These are phyloP conservation scores for Cystofilobasidium bisporidii DNA, from an alignment of 768 basidiomycete genomes.

Conservation along the genomic window DNA sequence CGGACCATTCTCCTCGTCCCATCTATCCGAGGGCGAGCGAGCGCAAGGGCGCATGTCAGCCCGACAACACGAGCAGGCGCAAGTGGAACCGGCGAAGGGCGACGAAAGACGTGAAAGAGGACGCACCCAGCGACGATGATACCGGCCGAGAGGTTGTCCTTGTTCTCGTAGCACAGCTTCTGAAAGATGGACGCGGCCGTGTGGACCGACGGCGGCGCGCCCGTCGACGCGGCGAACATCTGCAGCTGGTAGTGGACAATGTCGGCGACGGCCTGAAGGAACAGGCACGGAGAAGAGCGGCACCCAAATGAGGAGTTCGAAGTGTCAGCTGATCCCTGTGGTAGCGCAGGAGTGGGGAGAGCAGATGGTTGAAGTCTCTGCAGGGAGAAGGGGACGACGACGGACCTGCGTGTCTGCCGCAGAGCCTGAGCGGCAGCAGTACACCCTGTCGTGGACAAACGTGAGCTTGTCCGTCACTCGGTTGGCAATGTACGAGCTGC, in stretches of 20 bases:
- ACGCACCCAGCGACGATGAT: constrained; percentile 83
- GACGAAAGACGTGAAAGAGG: neutral
- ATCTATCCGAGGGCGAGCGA: constrained; percentile 36
- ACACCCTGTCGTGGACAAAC: constrained; percentile 91
- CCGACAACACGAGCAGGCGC: neutral
- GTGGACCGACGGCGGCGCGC: constrained; percentile 64
- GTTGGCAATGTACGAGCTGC: constrained; percentile 59
- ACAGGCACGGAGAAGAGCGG: neutral
- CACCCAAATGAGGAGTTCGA: too few species aligned
- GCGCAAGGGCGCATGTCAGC: neutral
- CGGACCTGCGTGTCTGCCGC: constrained; percentile 85
- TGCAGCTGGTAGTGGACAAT: constrained; percentile 57
- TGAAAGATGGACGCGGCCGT: constrained; percentile 76
- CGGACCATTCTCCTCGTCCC: constrained; percentile 84
- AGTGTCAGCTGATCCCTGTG: too few species aligned
- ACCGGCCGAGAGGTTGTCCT: constrained; percentile 75
- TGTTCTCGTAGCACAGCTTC: constrained; percentile 82
- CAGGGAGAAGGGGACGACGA: neutral
- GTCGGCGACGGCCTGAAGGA: constrained; percentile 66
- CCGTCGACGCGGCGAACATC: constrained; percentile 44
- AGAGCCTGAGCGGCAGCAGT: constrained; percentile 97
- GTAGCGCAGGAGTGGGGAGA: too few species aligned
- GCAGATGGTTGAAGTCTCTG: neutral
- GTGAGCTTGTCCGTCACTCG: constrained; percentile 98
- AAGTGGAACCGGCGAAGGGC: too few species aligned